A percentile compares a stretch with the other conserved stretches of the same genome.
Evolutionary conservation across 768 basidiomycete species (phyloP).

Genomic region (Suillus subaureus): DNA sequence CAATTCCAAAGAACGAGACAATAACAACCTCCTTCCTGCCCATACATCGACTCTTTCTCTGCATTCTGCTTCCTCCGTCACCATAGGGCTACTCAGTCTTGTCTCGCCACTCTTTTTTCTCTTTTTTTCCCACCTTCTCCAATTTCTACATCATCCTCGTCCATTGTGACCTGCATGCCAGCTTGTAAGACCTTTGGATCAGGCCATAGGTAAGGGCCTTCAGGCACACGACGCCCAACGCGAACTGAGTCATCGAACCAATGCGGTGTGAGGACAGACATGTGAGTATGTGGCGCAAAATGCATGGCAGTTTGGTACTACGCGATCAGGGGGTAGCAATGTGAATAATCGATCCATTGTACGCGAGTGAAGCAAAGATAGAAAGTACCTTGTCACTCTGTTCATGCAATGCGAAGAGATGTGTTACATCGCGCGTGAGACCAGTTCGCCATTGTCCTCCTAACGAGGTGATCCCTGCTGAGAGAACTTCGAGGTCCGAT

Average conservation of each 20-base stretch:
- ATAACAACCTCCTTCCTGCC: constrained; percentile 58
- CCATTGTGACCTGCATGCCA: constrained; percentile 17
- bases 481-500: constrained; percentile 71
- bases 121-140: constrained; percentile 23
- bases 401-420: constrained; percentile 66
- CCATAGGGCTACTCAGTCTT: constrained; percentile 14
- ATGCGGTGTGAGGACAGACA: constrained; percentile 81
- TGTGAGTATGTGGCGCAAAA: constrained; percentile 55
- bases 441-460: constrained; percentile 82
- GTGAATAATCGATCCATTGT: background rate
- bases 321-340: background rate
- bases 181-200: constrained; percentile 55
- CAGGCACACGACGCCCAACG: constrained; percentile 55
- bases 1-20: constrained; percentile 62
- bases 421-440: constrained; percentile 85
- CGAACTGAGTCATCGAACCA: constrained; percentile 87
- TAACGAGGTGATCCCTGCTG: constrained; percentile 68
- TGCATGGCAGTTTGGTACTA: constrained; percentile 54
- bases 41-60: constrained; percentile 47
- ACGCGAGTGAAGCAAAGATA: background rate
- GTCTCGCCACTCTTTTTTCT: constrained; percentile 28
- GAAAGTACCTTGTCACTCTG: constrained; percentile 52
- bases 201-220: constrained; percentile 71
- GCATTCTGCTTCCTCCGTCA: constrained; percentile 25
- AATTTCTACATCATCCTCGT: constrained; percentile 19